A percentile compares a stretch with the other conserved stretches of the same genome.
These are phyloP conservation scores for Pseudogymnoascus sp. DNA, from an alignment of 2,329 filamentous ascomycete genomes.

Conservation along the genomic window DNA sequence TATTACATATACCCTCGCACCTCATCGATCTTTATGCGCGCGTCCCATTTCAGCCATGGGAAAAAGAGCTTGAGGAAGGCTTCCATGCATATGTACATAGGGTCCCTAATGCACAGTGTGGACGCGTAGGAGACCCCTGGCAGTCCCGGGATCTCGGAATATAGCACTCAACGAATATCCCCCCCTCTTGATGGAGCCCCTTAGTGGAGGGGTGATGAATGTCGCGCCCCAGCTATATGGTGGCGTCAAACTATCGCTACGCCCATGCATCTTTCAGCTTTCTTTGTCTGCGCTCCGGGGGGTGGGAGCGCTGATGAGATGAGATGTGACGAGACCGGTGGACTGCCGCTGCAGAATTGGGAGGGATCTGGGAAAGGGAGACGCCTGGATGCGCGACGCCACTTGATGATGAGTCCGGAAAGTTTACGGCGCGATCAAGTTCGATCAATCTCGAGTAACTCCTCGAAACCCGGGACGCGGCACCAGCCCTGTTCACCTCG, in stretches of 20 bases:
- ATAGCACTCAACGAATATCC: not conserved
- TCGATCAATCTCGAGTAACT: not conserved
- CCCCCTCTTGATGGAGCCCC: not conserved
- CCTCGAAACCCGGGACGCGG: not conserved
- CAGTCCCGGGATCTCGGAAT: not conserved
- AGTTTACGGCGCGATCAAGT: not conserved
- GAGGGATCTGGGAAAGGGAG: not conserved
- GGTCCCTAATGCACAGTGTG: conserved; percentile 1
- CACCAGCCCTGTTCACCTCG: conserved; percentile 2
- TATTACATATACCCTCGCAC: not conserved
- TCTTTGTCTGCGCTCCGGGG: not conserved
- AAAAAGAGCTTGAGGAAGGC: not conserved
- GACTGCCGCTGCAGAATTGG: not conserved
- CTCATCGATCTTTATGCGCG: not conserved
- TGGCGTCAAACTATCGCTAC: not conserved
- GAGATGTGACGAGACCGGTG: not conserved
- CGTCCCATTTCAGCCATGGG: not conserved
- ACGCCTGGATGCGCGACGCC: not conserved
- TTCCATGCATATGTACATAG: conserved; percentile 6
- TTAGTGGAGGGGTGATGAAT: not conserved
- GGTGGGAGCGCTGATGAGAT: not conserved
- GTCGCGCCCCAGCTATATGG: not conserved
- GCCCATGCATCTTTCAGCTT: not conserved
- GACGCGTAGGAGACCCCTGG: not conserved
- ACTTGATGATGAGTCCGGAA: conserved; percentile 1